A percentile compares a stretch with the other conserved stretches of the same genome.
phyloP scores from a whole-genome alignment of 805 yeast species.

The Myxozyma nipponensis region DNA sequence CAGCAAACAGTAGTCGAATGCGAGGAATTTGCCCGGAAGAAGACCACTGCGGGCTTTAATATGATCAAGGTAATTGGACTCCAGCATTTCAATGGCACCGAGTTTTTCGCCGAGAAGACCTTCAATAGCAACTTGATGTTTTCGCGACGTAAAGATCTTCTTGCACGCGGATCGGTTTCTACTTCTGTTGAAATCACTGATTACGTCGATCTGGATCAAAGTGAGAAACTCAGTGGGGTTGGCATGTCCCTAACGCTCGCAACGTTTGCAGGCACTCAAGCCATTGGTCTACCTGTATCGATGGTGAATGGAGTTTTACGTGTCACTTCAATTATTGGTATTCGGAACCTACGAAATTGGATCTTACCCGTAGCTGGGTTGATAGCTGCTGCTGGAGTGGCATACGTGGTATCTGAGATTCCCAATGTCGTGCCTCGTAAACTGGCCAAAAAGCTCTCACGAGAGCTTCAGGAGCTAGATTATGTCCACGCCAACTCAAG shows the following conservation, averaged over 20 bases:
- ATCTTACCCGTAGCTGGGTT: conserved; percentile 52
- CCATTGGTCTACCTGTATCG: conserved; percentile 18
- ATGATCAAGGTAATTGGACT: conserved; percentile 62
- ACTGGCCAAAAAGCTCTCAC: conserved; percentile 64
- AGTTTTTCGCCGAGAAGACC: conserved; percentile 53
- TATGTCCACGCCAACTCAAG: conserved; percentile 75
- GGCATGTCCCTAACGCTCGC: conserved; percentile 27
- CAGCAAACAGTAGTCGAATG: conserved; percentile 57
- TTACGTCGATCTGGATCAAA: conserved; percentile 53
- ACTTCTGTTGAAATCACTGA: conserved; percentile 64
- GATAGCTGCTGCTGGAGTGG: conserved; percentile 50
- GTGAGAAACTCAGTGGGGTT: conserved; percentile 23
- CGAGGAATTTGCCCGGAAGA: conserved; percentile 63
- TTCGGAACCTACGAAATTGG: conserved; percentile 38
- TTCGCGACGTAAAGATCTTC: conserved; percentile 61
- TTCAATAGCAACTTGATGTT: conserved; percentile 81
- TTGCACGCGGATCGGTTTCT: conserved; percentile 37
- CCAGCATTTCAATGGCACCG: conserved; percentile 51
- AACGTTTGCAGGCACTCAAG: conserved; percentile 25
- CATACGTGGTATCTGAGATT: conserved; percentile 70
- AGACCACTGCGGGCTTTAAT: conserved; percentile 59
- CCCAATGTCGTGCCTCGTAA: conserved; percentile 88
- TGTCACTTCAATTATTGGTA: conserved; percentile 11
- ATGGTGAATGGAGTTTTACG: conserved; percentile 6
- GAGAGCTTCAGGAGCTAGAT: conserved; percentile 61